These are phyloP conservation scores for Cardiospermum halicacabum DNA, from an alignment of 345 rosid genomes.

Conservation along the genomic window DNA sequence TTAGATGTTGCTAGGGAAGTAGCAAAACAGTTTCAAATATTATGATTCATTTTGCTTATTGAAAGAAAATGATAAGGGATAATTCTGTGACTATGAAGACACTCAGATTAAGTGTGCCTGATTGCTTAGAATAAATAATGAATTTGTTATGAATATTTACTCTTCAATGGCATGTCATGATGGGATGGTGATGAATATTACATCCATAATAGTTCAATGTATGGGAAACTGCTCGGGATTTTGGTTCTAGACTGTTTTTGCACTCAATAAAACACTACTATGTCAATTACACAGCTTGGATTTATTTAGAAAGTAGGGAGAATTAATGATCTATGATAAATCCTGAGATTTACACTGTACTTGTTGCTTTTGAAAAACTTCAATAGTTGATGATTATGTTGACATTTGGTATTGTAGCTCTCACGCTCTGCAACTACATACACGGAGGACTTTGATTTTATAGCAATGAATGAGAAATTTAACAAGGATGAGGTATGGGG, in stretches of 20 bases:
- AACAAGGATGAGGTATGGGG: slow-evolving; percentile 64
- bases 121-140: background rate
- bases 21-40: too few relatives aligned
- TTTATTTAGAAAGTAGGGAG: background rate
- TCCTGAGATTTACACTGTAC: background rate
- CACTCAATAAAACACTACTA: background rate
- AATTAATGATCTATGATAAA: background rate
- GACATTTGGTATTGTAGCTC: slow-evolving; percentile 27
- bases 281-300: background rate
- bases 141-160: too few relatives aligned
- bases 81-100: too few relatives aligned
- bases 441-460: slow-evolving; percentile 53
- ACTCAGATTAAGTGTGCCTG: too few relatives aligned
- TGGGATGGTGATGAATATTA: background rate
- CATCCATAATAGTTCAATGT: background rate
- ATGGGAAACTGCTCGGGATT: background rate
- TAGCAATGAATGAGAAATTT: slow-evolving; percentile 54
- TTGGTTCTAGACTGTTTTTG: background rate
- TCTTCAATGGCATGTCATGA: background rate
- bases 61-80: too few relatives aligned
- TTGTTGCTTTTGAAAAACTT: background rate
- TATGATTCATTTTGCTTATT: too few relatives aligned
- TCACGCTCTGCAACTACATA: slow-evolving; percentile 34
- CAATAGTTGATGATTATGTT: background rate
- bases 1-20: too few relatives aligned